Percentiles rank a stretch among this genome's conserved stretches.
phyloP scores from a whole-genome alignment of 164 flowering plant genomes.

The Vitis amurensis region DNA sequence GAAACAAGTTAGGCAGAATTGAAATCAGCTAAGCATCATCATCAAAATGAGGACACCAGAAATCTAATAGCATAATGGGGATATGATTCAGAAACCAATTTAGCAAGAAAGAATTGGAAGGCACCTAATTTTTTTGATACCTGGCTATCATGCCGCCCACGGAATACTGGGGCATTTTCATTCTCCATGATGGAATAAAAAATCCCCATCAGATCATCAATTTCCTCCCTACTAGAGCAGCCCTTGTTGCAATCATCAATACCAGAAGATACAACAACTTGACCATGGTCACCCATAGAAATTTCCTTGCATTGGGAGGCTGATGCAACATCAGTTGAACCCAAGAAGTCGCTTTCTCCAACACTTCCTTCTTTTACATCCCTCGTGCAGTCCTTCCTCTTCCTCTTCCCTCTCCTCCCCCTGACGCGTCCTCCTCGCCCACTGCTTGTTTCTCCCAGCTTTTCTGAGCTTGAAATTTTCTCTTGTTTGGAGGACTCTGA shows the following conservation, averaged over 20 bases:
- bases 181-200: conserved; percentile 44
- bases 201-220: conserved; percentile 40
- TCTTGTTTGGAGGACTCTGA: conserved; percentile 22
- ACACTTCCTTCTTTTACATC: conserved; percentile 51
- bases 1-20: too few relatives aligned
- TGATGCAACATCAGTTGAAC: conserved; percentile 23
- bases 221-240: conserved; percentile 8
- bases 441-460: conserved; percentile 12
- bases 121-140: conserved; percentile 26
- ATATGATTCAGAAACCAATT: not conserved
- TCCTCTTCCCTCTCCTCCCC: conserved; percentile 76
- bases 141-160: conserved; percentile 72
- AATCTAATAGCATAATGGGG: not conserved
- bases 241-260: conserved; percentile 16
- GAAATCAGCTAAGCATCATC: not conserved
- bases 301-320: conserved; percentile 34
- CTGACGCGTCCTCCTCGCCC: conserved; percentile 29
- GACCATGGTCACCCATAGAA: conserved; percentile 28
- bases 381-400: conserved; percentile 55
- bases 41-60: not conserved
- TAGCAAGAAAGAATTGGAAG: not conserved
- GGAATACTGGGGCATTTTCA: conserved; percentile 48
- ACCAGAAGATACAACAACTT: conserved; percentile 14
- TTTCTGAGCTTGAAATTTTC: conserved; percentile 17
- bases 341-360: conserved; percentile 52